Evolutionary conservation across 164 flowering plant genomes (phyloP), one percentile per base, ranked within the genome.

Genomic region (Chimonanthus praecox): DNA sequence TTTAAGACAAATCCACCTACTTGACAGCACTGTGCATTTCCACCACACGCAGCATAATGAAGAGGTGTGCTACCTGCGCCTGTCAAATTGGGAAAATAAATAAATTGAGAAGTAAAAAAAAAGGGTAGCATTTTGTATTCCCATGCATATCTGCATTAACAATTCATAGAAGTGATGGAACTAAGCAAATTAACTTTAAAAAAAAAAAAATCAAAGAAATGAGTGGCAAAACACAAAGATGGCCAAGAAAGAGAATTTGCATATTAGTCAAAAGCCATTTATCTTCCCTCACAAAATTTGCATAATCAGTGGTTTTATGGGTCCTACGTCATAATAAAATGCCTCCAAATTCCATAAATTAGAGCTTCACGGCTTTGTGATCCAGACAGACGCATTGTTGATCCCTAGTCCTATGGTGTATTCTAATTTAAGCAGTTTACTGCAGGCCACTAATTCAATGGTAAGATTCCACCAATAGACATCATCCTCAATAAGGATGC

Each of bases 41-140:
- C 98, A 75, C 97, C 97, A 80, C 95, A 92, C 21, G 97, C 98
- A 64, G 98, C 98, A 80, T 94, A 94, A 81, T 94, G 98, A 64
- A 94, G 97, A 10, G 98, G 84, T 44, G 95, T 90, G 86, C 98
- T 94, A 74, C 97, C 97, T 18, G 97, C 89, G 79, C 98, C 97
- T 94, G 91, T 71, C 77, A 73, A 43, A 63, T 3, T 5, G 43
- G 33, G 61, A 43, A 44, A 10, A n/a, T n/a, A 66, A 15, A 13
- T 15, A n/a, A 7, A 66, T 2, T 66, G 68, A 66, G 48, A 66
- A 66, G 45, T 45, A 65, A 65, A 66, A 66, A 4, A 54, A 54
- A 54, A 4, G 60, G 33, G 33, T 33, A 33, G 33, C 33, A 33
- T 33, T 33, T 66, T n/a, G 5, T 16, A 3, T 46, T 66, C 4